Conservation (phyloP, 495 filamentous ascomycete genomes). For the Neurospora sp. region DNA sequence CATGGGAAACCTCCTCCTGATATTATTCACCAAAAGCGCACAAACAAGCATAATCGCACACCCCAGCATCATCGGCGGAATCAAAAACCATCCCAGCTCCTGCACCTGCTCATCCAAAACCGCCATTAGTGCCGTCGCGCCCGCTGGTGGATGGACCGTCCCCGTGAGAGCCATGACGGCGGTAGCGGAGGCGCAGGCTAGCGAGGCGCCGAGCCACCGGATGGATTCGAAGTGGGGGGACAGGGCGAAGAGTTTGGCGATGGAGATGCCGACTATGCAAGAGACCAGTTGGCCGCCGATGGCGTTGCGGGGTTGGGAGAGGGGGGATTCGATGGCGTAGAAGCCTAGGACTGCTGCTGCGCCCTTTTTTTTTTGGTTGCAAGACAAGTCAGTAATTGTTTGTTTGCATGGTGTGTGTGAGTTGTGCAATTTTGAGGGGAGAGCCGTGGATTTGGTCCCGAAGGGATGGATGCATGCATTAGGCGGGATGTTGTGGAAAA, state of each 20-base stretch:
- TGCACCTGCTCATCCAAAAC: constrained; percentile 48
- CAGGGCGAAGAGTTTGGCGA: constrained; percentile 61
- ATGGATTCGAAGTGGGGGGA: constrained; percentile 42
- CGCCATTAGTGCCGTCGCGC: constrained; percentile 75
- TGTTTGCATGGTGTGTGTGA: no score
- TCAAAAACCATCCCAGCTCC: constrained; percentile 61
- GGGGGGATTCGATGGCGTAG: constrained; percentile 65
- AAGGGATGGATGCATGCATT: no score
- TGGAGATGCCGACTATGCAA: constrained; percentile 52
- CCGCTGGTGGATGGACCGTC: constrained; percentile 79
- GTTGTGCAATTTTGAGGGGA: no score
- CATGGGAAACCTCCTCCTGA: constrained; percentile 62
- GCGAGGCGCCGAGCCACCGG: constrained; percentile 57
- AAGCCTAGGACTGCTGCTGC: constrained; percentile 71
- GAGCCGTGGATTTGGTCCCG: no score
- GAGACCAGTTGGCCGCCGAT: constrained; percentile 64
- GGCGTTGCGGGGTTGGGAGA: constrained; percentile 73
- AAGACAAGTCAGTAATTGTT: no score
- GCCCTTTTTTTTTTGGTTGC: constrained; percentile 36
- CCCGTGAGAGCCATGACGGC: constrained; percentile 66
- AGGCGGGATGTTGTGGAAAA: no score
- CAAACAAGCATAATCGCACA: constrained; percentile 53
- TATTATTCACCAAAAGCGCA: constrained; percentile 65
- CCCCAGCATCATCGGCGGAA: constrained; percentile 58
- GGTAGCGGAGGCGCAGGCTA: constrained; percentile 60